Base-by-base conservation (phyloP, 495 filamentous ascomycete species). In the Talaromyces borbonicus region DNA sequence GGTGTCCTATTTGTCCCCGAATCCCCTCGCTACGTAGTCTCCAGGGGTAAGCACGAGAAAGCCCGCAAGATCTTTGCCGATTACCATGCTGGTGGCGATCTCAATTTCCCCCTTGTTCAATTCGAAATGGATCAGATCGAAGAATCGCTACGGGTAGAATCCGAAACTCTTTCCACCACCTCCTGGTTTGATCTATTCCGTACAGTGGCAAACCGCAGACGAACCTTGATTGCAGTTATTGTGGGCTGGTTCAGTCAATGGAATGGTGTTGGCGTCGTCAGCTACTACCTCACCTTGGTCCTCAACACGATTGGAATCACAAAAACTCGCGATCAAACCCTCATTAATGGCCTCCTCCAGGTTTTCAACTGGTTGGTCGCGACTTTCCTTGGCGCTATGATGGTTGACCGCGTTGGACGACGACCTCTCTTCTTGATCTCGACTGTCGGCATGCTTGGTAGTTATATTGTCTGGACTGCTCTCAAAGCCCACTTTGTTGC, bases 381-480 rank as follows among this genome's bases (percentile, higher is more conserved):
- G 68, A 72, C 73, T 23, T 43, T 69, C 16, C 61, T 61, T 47
- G 75, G 74, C 55, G 73, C 78, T 19, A 53, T 70, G 43, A 60
- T 75, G 1, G 67, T 77, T 43, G 77, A 83, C 53, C 63, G 62
- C 47, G 52, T 76, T 37, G 78, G 78, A 25, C 76, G 78, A 9
- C 69, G 79, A 15, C 58, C 67, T 25, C 59, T 76, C 20, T 81
- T 81, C 66, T 52, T 81, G 3, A 56, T 62, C 9, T 67, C 77
- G 8, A 75, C 74, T 6, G 55, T 50, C 2, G 72, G 72, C 50
- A 83, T 82, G 75, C 60, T 76, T 42, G 52, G 58, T 18, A 71
- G 72, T 38, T 81, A 79, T 56, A 58, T 77, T 24, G 59, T 79
- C 56, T 69, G 75, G 63, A 57, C 78, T n/a, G 61, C 74, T 15